Base-by-base conservation (phyloP, 805 yeast genomes). In the Phaffomyces antillensis region DNA sequence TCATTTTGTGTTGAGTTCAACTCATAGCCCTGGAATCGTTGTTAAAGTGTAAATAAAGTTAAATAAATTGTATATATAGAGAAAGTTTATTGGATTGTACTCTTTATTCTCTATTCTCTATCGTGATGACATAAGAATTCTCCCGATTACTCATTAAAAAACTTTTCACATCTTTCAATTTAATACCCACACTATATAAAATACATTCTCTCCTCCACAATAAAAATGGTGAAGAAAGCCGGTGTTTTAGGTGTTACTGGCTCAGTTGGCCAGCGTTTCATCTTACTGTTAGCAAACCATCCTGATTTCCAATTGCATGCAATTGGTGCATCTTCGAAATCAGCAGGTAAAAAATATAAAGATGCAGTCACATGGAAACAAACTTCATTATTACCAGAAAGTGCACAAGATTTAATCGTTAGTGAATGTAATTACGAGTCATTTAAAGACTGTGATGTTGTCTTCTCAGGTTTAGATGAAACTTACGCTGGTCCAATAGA, bases 241-340 rank as follows among this genome's bases (percentile, higher is more conserved):
- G 99, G 99, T 71, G 97, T 93, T 55, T 73, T 91, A 50, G 99
- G 99, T 41, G 98, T 98, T 53, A 91, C 99, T 12, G 99, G 99
- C 43, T 82, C 95, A 37, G 99, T 93, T 34, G 99, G 99, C 46
- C 99, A 93, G 67, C 77, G 98, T 56, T 93, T 93, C 63, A 90
- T 93, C 49, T 71, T 91, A 40, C 71, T 93, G 40, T 72, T 93
- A 51, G 76, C 89, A 3, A 70, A 85, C 50, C 97, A 93, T 63
- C 98, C 98, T 24, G 87, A 87, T 49, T 89, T 93, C 58, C 88
- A 88, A 64, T 67, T 93, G 38, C 73, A 76, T 46, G 93, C 80
- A 8, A 71, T 93, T 44, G 99, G 99, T 55, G 99, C 99, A 5
- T 87, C 96, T 18, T 59, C 87, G 17, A 79, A 98, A 62, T 88